Percentiles rank a stretch among this genome's conserved stretches.
phyloP scores from a whole-genome alignment of 768 basidiomycete genomes.

The Strobilomyces confusus region DNA sequence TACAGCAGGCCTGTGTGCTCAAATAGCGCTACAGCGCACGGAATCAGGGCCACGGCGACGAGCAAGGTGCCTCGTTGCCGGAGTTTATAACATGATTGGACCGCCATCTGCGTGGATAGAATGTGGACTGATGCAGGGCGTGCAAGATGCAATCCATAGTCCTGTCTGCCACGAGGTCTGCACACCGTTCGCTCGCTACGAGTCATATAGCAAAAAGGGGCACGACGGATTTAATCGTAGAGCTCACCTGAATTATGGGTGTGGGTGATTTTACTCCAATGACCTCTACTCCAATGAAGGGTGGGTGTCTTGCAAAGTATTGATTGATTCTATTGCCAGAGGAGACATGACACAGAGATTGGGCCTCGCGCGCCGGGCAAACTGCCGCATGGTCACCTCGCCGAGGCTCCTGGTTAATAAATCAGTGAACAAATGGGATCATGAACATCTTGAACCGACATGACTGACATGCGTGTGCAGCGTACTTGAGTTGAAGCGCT shows the following conservation, averaged over 20 bases:
- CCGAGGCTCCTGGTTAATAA: background rate
- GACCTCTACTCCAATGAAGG: background rate
- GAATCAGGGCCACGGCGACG: background rate
- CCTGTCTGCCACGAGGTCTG: conserved; percentile 5
- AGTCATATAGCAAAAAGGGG: background rate
- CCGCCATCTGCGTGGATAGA: background rate
- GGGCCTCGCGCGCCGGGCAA: background rate
- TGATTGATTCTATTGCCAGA: background rate
- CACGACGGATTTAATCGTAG: background rate
- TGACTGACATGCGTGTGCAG: background rate
- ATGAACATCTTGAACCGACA: background rate
- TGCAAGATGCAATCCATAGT: conserved; percentile 1
- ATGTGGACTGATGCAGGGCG: conserved; percentile 3
- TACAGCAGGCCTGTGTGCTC: background rate
- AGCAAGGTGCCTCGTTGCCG: background rate
- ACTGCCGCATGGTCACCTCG: conserved; percentile 6
- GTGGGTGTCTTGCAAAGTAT: background rate
- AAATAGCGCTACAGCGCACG: conserved; percentile 2
- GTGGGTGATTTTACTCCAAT: background rate
- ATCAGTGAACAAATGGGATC: background rate
- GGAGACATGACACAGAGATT: background rate
- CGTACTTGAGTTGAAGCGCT: background rate
- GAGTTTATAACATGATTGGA: background rate
- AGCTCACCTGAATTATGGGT: background rate
- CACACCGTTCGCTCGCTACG: background rate